Evolutionary conservation across 257 asterid genomes (phyloP).

Genomic region (Buddleja alternifolia): DNA sequence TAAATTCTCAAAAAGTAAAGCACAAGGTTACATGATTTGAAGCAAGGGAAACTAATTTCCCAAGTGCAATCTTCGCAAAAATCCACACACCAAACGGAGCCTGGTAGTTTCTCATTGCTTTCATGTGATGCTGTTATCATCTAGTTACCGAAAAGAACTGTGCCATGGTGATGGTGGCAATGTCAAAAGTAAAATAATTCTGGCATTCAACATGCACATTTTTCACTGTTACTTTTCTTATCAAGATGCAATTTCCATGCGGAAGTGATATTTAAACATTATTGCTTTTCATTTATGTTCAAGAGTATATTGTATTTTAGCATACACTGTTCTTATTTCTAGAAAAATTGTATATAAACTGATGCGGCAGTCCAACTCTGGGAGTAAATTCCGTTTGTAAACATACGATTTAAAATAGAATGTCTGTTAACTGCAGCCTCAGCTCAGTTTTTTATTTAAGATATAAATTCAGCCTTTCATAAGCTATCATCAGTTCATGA

Average conservation of each 20-base stretch:
- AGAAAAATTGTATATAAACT: slow-evolving; percentile 1
- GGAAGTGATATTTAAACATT: not conserved
- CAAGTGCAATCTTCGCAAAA: too few relatives aligned
- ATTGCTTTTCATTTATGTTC: not conserved
- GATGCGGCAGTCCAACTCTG: not conserved
- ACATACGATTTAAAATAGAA: not conserved
- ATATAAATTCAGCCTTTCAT: not conserved
- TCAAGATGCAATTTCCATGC: not conserved
- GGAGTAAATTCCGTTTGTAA: not conserved
- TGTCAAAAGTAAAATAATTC: not conserved
- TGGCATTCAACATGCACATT: not conserved
- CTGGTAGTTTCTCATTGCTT: too few relatives aligned
- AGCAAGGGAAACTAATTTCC: too few relatives aligned
- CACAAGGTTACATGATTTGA: too few relatives aligned
- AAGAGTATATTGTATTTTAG: not conserved
- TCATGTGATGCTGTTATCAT: too few relatives aligned
- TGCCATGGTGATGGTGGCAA: not conserved
- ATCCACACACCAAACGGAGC: too few relatives aligned
- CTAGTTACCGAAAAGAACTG: not conserved
- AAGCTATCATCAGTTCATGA: too few relatives aligned
- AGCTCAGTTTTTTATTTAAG: not conserved
- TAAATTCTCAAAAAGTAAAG: too few relatives aligned
- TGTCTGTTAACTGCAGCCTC: not conserved
- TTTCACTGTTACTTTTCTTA: not conserved
- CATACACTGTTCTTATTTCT: not conserved